These are phyloP conservation scores for Durotheca rogersii DNA, from an alignment of 495 filamentous ascomycete species.

Conservation along the genomic window DNA sequence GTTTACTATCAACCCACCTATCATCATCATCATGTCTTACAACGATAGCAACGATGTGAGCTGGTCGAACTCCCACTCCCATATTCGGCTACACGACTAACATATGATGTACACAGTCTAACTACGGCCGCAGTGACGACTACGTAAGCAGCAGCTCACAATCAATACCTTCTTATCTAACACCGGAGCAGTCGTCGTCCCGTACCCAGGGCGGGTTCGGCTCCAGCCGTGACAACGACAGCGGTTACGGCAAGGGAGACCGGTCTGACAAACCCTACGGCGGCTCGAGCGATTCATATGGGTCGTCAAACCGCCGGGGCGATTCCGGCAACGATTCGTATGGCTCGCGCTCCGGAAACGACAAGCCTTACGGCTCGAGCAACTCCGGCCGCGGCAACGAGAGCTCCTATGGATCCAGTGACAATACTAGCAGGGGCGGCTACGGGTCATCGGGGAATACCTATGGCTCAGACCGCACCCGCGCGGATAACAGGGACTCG, in stretches of 20 bases:
- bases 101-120: conserved; percentile 11
- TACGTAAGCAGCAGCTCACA: conserved; percentile 8
- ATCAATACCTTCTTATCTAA: too few species aligned
- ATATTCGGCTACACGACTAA: conserved; percentile 6
- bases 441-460: conserved; percentile 24
- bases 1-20: not conserved
- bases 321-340: conserved; percentile 16
- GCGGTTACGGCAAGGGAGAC: conserved; percentile 32
- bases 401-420: conserved; percentile 20
- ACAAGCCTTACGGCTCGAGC: conserved; percentile 18
- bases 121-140: conserved; percentile 20
- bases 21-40: conserved; percentile 36
- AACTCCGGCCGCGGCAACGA: conserved; percentile 15
- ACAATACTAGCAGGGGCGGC: conserved; percentile 21
- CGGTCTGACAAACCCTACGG: conserved; percentile 7
- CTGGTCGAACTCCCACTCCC: not conserved
- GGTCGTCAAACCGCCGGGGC: conserved; percentile 5
- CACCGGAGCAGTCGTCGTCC: not conserved
- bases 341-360: conserved; percentile 24
- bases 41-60: conserved; percentile 28
- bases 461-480: conserved; percentile 22
- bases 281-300: not conserved
- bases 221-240: conserved; percentile 36
- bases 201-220: conserved; percentile 22
- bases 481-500: conserved; percentile 20